These are phyloP conservation scores for Elongisporangium undulatum DNA, from an alignment of 352 stramenopile species.

Conservation along the genomic window DNA sequence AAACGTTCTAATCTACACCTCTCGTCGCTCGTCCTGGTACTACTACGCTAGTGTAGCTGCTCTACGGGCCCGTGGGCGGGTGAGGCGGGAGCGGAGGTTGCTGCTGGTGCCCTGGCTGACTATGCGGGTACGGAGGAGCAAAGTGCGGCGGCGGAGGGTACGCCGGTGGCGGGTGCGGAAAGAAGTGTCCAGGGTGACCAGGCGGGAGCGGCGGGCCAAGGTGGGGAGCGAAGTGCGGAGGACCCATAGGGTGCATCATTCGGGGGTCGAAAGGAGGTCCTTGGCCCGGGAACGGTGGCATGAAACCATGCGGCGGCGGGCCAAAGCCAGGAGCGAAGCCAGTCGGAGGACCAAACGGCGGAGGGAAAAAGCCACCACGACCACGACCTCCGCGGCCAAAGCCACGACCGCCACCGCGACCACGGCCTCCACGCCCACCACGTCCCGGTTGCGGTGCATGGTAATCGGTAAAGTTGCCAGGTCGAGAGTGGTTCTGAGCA, in stretches of 20 bases:
- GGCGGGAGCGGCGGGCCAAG: background rate
- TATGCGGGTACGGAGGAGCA: constrained; percentile 7
- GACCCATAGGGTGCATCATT: background rate
- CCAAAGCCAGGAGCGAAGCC: background rate
- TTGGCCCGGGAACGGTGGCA: background rate
- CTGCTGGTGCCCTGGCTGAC: constrained; percentile 17
- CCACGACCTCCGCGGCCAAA: constrained; percentile 8
- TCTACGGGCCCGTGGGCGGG: background rate
- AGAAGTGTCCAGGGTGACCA: background rate
- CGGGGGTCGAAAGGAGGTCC: background rate
- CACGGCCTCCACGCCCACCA: constrained; percentile 5
- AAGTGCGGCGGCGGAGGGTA: constrained; percentile 17
- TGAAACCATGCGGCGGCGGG: background rate
- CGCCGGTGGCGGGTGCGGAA: constrained; percentile 17
- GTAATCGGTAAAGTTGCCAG: constrained; percentile 3
- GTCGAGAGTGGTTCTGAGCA: constrained; percentile 1
- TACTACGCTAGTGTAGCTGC: background rate
- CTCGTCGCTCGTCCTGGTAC: constrained; percentile 4
- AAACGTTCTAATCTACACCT: constrained; percentile 12
- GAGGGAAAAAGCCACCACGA: constrained; percentile 10
- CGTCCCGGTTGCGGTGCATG: constrained; percentile 3
- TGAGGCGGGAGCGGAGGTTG: constrained; percentile 11
- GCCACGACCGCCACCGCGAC: background rate
- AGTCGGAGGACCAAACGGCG: background rate
- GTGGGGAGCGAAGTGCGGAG: background rate